Evolutionary conservation across 2,329 filamentous ascomycete species (phyloP), one percentile per base, ranked within the genome.

Genomic region (Waltergamsia citrina): DNA sequence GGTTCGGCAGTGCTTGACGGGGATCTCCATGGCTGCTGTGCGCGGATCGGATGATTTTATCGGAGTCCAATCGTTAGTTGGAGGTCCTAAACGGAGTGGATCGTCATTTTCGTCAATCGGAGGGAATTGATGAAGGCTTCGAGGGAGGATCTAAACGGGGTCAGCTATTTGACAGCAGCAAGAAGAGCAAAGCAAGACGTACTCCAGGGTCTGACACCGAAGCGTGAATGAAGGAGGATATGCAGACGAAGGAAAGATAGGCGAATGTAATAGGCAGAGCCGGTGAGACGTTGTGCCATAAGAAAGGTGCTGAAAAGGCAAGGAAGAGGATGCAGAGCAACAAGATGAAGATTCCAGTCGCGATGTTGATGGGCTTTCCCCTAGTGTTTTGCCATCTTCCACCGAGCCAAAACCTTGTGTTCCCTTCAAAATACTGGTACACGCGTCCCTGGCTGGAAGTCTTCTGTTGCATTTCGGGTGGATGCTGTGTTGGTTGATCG

Each of bases 1-100:
- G 14, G 88, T 94, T 53, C 88, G 90, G 72, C 92, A 98, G 62
- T 94, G 95, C 62, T 98, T 96, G 40, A 90, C 88, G 0, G 92
- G 92, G 2, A 98, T 88, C 54, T 98, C 92, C 85, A 98, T 95
- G 6, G 88, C 88, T 7, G 87, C 82, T 21, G 84, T 82, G 8
- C 75, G 66, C 26, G 67, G 77, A 39, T 80, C 81, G 24, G 81
- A 75, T 8, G 86, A 85, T 49, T 88, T 84, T 46, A 96, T 84
- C 64, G 94, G 76, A 7, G 85, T 83, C 92, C 92, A 98, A 55
- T 94, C 87, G 33, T 85, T 96, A 6, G 83, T 92, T 2, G 87
- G 78, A 14, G 88, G 90, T 1, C 84, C 86, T 28, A 93, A 61
- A 23, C 77, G 73, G 25, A 95, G 65, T 6, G 87, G 86, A 51